Percentiles rank a stretch among this genome's conserved stretches.
These are phyloP conservation scores for Barnettozyma salicaria DNA, from an alignment of 805 yeast species.

Conservation along the genomic window DNA sequence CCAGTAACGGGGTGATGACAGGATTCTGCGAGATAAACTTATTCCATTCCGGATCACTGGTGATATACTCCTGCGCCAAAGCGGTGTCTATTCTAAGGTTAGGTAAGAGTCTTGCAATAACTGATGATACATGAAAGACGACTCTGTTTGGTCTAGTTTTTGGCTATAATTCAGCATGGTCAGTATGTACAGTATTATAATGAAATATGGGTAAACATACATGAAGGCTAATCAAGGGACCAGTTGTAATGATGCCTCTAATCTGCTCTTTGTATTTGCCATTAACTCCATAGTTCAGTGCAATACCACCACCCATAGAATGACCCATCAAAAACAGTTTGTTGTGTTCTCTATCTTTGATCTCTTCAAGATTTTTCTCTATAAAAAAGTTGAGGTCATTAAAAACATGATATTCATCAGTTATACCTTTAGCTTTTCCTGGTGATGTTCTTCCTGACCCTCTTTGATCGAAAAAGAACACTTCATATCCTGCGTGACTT, in stretches of 20 bases:
- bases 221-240: slow-evolving; percentile 56
- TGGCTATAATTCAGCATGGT: slow-evolving; percentile 29
- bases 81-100: slow-evolving; percentile 48
- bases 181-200: not conserved
- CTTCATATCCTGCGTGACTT: slow-evolving; percentile 50
- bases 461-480: slow-evolving; percentile 66
- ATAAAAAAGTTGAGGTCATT: slow-evolving; percentile 57
- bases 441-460: slow-evolving; percentile 67
- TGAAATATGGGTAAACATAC: slow-evolving; percentile 4
- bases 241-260: slow-evolving; percentile 43
- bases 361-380: slow-evolving; percentile 35
- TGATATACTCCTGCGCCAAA: slow-evolving; percentile 46
- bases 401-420: slow-evolving; percentile 51
- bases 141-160: slow-evolving; percentile 48
- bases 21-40: slow-evolving; percentile 40
- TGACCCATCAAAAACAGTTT: slow-evolving; percentile 57
- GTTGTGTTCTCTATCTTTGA: slow-evolving; percentile 22
- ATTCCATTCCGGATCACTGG: slow-evolving; percentile 42
- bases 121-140: slow-evolving; percentile 37
- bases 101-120: slow-evolving; percentile 39
- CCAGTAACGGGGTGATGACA: slow-evolving; percentile 40
- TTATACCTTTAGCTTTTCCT: slow-evolving; percentile 46
- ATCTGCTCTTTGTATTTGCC: slow-evolving; percentile 47
- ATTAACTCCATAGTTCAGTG: slow-evolving; percentile 50
- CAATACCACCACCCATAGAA: slow-evolving; percentile 80